A percentile compares a stretch with the other conserved stretches of the same genome.
These are phyloP conservation scores for Isoetes engelmannii DNA, from an alignment of 83 land plant species.

Conservation along the genomic window DNA sequence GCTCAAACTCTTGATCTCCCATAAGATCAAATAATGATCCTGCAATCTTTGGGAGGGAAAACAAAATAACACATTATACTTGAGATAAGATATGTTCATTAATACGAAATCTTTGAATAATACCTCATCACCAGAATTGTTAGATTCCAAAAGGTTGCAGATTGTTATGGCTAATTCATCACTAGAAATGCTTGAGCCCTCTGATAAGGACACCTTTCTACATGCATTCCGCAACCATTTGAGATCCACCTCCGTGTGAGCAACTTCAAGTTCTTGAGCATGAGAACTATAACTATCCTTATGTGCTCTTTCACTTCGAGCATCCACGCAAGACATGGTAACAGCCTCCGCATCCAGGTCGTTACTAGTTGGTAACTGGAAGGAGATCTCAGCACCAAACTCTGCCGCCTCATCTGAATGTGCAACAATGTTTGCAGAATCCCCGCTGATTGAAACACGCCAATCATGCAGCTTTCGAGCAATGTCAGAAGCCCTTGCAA, in stretches of 20 bases:
- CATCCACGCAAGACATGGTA: too few species aligned
- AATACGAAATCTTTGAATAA: background rate
- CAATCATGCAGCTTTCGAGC: conserved; percentile 18
- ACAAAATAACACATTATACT: background rate
- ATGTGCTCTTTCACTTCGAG: too few species aligned
- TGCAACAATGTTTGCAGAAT: background rate
- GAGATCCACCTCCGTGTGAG: conserved; percentile 35
- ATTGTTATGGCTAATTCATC: conserved; percentile 88
- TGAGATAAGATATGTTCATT: background rate
- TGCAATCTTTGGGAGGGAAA: conserved; percentile 54
- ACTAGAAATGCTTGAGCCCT: conserved; percentile 56
- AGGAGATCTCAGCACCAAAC: conserved; percentile 6
- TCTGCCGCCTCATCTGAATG: conserved; percentile 2
- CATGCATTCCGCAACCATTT: conserved; percentile 74
- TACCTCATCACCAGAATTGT: conserved; percentile 95
- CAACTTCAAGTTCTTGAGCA: background rate
- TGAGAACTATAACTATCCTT: too few species aligned
- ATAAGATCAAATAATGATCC: conserved; percentile 82
- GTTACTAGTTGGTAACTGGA: too few species aligned
- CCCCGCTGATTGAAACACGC: background rate
- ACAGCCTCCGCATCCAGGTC: too few species aligned
- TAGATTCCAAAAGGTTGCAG: conserved; percentile 64
- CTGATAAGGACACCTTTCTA: conserved; percentile 34
- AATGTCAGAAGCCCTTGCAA: conserved; percentile 14
- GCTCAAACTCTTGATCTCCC: conserved; percentile 85